Conservation (phyloP, 129 eudicot genomes). For the Escallonia rubra region DNA sequence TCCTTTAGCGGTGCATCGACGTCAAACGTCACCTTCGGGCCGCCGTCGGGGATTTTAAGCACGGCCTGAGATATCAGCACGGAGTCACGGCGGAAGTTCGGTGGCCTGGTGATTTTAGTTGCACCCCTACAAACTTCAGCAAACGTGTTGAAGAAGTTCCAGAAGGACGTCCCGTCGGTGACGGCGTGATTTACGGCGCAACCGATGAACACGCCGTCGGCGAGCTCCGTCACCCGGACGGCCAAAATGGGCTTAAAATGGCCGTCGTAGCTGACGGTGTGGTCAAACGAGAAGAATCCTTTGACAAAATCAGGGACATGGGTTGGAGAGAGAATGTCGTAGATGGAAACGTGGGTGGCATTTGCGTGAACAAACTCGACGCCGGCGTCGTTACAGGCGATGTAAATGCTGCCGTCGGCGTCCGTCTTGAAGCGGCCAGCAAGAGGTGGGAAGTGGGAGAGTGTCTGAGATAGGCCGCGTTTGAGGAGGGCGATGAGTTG, state of each 20-base stretch:
- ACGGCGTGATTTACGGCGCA: constrained; percentile 79
- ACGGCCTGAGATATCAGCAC: constrained; percentile 53
- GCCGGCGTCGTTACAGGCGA: constrained; percentile 71
- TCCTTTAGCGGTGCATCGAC: constrained; percentile 53
- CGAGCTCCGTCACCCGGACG: constrained; percentile 71
- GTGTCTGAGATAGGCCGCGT: constrained; percentile 32
- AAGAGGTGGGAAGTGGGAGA: constrained; percentile 64
- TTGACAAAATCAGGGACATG: constrained; percentile 54
- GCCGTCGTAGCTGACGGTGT: constrained; percentile 59
- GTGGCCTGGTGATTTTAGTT: constrained; percentile 27
- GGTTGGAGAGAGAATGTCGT: constrained; percentile 19
- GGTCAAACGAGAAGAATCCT: constrained; percentile 50
- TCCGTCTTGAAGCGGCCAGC: constrained; percentile 75
- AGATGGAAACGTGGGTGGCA: constrained; percentile 25
- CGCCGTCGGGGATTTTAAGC: constrained; percentile 49
- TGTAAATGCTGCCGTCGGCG: constrained; percentile 49
- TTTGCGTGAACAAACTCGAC: constrained; percentile 56
- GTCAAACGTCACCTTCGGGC: constrained; percentile 57
- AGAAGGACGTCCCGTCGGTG: constrained; percentile 77
- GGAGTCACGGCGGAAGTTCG: constrained; percentile 56
- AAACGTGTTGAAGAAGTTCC: constrained; percentile 76
- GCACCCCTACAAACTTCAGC: constrained; percentile 58
- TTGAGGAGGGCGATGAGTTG: constrained; percentile 36
- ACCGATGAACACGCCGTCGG: constrained; percentile 68
- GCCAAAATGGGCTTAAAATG: constrained; percentile 67